These are phyloP conservation scores for Chalciporus sphaerocephalus DNA, from an alignment of 768 basidiomycete species.

Conservation along the genomic window DNA sequence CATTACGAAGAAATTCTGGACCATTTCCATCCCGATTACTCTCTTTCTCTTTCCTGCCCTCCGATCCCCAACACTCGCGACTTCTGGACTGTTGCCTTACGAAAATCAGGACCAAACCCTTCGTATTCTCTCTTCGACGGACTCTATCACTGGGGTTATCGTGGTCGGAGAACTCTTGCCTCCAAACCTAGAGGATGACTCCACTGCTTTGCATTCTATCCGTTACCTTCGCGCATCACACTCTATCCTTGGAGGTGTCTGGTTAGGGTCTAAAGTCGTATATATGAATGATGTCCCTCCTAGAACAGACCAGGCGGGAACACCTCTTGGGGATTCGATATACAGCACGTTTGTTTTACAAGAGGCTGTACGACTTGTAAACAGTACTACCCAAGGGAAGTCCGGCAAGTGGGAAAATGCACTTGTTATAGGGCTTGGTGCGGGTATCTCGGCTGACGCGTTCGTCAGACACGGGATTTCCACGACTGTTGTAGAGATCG, in stretches of 20 bases:
- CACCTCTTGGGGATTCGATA: conserved; percentile 67
- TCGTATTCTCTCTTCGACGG: conserved; percentile 61
- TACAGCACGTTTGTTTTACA: conserved; percentile 84
- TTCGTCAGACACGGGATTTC: conserved; percentile 65
- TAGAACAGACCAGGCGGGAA: conserved; percentile 48
- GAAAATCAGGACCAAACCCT: conserved; percentile 51
- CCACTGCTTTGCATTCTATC: conserved; percentile 41
- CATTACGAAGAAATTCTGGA: conserved; percentile 9
- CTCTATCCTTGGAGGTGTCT: conserved; percentile 70
- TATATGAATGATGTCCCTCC: conserved; percentile 41
- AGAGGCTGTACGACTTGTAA: conserved; percentile 73
- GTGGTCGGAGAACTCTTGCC: conserved; percentile 72
- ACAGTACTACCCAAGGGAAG: conserved; percentile 42
- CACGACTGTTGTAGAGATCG: conserved; percentile 88
- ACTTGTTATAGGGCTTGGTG: conserved; percentile 80
- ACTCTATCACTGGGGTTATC: conserved; percentile 76
- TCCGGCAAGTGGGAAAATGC: conserved; percentile 45
- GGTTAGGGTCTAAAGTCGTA: conserved; percentile 56
- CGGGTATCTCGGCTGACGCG: conserved; percentile 75
- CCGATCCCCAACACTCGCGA: conserved; percentile 54
- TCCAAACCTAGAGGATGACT: conserved; percentile 28
- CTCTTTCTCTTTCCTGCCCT: conserved; percentile 39
- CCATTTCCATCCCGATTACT: conserved; percentile 25
- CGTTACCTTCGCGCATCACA: conserved; percentile 63
- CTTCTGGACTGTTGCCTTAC: conserved; percentile 48